These are phyloP conservation scores for Backusella luteola DNA, from an alignment of 192 early-diverging fungal species.

Conservation along the genomic window DNA sequence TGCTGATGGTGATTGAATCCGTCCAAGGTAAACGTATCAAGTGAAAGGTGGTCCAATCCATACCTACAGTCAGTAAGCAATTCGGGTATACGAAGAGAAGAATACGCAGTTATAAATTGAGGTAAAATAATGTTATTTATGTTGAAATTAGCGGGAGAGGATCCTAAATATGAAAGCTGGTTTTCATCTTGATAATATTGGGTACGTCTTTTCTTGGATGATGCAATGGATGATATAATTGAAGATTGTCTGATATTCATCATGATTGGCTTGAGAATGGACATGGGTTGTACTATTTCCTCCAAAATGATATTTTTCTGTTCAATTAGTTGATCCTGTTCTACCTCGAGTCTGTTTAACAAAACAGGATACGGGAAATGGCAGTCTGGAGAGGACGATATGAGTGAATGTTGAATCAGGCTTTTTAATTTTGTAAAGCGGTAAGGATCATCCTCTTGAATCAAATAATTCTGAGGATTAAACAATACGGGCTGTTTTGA, in stretches of 20 bases:
- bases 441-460: constrained; percentile 32
- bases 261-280: constrained; percentile 25
- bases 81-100: constrained; percentile 5
- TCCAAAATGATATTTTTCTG: background rate
- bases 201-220: background rate
- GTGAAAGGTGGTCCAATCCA: constrained; percentile 17
- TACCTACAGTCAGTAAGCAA: background rate
- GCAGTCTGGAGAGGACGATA: constrained; percentile 82
- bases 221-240: background rate
- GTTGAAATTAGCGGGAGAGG: background rate
- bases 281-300: constrained; percentile 6
- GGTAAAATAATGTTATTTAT: background rate
- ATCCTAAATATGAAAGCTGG: background rate
- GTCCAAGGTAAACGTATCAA: constrained; percentile 15
- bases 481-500: background rate
- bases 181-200: background rate
- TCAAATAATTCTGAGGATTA: background rate
- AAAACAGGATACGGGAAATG: constrained; percentile 76
- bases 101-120: constrained; percentile 14
- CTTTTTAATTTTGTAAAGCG: constrained; percentile 39
- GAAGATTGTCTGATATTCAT: constrained; percentile 24
- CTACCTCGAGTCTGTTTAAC: constrained; percentile 56
- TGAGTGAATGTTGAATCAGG: constrained; percentile 54
- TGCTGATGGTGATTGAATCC: constrained; percentile 22
- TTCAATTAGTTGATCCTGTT: constrained; percentile 40